Percentiles rank a stretch among this genome's conserved stretches.
phyloP scores from a whole-genome alignment of 1,284 basidiomycete species.

The Ganoderma lucidum region DNA sequence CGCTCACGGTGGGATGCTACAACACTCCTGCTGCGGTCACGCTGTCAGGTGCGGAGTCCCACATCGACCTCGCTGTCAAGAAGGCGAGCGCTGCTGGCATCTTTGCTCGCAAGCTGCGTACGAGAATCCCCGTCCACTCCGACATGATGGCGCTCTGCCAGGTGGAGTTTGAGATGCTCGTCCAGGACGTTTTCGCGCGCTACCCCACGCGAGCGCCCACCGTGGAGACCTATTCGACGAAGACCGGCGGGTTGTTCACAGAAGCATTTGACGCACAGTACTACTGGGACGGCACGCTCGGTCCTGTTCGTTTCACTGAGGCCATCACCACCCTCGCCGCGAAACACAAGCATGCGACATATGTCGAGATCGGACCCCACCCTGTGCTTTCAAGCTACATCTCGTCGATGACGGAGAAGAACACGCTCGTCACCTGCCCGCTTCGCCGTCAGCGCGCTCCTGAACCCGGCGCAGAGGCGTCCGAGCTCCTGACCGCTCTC shows the following conservation, averaged over 20 bases:
- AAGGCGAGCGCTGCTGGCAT: constrained; percentile 40
- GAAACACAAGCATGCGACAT: constrained; percentile 33
- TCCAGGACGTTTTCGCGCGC: constrained; percentile 39
- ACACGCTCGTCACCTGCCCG: constrained; percentile 39
- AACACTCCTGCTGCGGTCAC: constrained; percentile 46
- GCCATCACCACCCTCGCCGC: constrained; percentile 34
- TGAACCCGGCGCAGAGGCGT: constrained; percentile 12
- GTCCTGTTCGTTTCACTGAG: constrained; percentile 42
- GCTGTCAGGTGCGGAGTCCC: constrained; percentile 41
- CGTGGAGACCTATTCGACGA: constrained; percentile 36
- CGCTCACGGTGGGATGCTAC: constrained; percentile 47
- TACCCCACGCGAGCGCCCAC: constrained; percentile 29
- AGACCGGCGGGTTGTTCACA: constrained; percentile 34
- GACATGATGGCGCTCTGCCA: constrained; percentile 44
- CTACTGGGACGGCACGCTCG: constrained; percentile 45
- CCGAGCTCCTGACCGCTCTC: constrained; percentile 18
- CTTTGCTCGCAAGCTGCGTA: constrained; percentile 44
- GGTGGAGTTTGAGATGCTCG: constrained; percentile 33
- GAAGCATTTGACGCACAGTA: constrained; percentile 40
- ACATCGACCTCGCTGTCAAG: constrained; percentile 41
- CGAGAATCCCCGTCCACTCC: constrained; percentile 44
- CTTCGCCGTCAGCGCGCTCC: constrained; percentile 38
- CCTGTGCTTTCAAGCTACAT: constrained; percentile 47
- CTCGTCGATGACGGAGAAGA: constrained; percentile 27
- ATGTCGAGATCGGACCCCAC: constrained; percentile 47